Conservation (phyloP, 495 filamentous ascomycete species). For the Chaetomidium leptoderma region DNA sequence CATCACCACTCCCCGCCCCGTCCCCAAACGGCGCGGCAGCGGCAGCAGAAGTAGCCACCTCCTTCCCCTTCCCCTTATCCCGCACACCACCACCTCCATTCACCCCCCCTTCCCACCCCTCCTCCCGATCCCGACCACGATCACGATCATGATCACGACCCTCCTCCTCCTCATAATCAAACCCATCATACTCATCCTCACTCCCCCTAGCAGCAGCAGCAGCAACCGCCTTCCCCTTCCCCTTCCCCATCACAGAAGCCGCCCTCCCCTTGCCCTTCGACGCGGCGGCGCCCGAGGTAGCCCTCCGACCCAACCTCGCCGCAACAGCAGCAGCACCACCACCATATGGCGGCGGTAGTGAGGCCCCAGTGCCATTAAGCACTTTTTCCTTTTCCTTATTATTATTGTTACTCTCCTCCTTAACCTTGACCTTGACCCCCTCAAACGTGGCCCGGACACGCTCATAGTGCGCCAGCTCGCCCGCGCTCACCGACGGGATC, state of each 20-base stretch:
- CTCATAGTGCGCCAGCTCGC: slow-evolving; percentile 90
- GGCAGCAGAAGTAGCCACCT: slow-evolving; percentile 21
- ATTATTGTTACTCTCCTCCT: slow-evolving; percentile 40
- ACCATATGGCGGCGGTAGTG: no score
- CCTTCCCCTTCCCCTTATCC: slow-evolving; percentile 51
- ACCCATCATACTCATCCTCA: slow-evolving; percentile 22
- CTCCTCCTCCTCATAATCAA: background rate
- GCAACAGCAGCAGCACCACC: slow-evolving; percentile 13
- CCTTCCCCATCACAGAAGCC: slow-evolving; percentile 36
- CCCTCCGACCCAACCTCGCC: slow-evolving; percentile 10
- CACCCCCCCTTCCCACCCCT: slow-evolving; percentile 15
- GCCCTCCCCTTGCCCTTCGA: slow-evolving; percentile 52
- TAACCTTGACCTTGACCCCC: slow-evolving; percentile 55
- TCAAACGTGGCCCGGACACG: slow-evolving; percentile 79
- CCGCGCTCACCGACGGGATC: slow-evolving; percentile 86
- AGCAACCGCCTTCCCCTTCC: slow-evolving; percentile 40
- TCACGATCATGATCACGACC: slow-evolving; percentile 7
- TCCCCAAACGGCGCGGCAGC: slow-evolving; percentile 23
- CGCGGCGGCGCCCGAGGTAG: slow-evolving; percentile 17
- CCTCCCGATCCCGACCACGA: slow-evolving; percentile 9
- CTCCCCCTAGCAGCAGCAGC: slow-evolving; percentile 23
- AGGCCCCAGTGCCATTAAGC: background rate
- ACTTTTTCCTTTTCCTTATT: slow-evolving; percentile 43
- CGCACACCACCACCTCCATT: slow-evolving; percentile 18
- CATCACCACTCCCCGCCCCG: slow-evolving; percentile 27